phyloP scores from a whole-genome alignment of 2,329 filamentous ascomycete genomes.

The Trichoderma asperellum region DNA sequence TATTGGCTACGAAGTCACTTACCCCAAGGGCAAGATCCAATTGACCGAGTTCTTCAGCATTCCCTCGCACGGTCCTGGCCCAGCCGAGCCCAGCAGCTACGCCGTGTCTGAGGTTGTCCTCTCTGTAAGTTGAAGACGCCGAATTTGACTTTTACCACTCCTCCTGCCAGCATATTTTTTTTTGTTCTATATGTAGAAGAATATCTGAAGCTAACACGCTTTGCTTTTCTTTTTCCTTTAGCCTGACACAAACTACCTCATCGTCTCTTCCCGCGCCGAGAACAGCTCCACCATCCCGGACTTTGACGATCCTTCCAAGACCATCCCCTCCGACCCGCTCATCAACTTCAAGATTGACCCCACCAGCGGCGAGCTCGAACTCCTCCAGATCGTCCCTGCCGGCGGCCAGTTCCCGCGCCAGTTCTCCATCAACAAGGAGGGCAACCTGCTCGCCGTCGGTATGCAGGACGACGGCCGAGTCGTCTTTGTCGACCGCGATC shows the following conservation, averaged over 20 bases:
- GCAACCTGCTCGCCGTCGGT: conserved; percentile 66
- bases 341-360: conserved; percentile 62
- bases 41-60: conserved; percentile 54
- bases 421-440: conserved; percentile 67
- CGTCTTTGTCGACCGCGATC: conserved; percentile 64
- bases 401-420: conserved; percentile 69
- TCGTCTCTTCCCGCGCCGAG: conserved; percentile 71
- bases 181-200: too few relatives aligned
- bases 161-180: background rate
- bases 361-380: conserved; percentile 57
- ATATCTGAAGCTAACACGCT: too few relatives aligned
- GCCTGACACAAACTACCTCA: conserved; percentile 65
- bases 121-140: conserved; percentile 52
- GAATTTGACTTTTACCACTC: background rate
- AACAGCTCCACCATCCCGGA: conserved; percentile 54
- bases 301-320: conserved; percentile 48
- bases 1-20: conserved; percentile 59
- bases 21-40: conserved; percentile 48
- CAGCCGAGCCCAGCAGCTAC: conserved; percentile 46
- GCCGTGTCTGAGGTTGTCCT: conserved; percentile 60
- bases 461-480: conserved; percentile 65
- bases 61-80: conserved; percentile 52
- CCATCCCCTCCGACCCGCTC: conserved; percentile 65
- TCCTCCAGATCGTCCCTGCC: conserved; percentile 62
- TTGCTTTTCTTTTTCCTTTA: conserved; percentile 34